Conservation (phyloP, 2,329 filamentous ascomycete genomes). For the Alternaria burnsii region DNA sequence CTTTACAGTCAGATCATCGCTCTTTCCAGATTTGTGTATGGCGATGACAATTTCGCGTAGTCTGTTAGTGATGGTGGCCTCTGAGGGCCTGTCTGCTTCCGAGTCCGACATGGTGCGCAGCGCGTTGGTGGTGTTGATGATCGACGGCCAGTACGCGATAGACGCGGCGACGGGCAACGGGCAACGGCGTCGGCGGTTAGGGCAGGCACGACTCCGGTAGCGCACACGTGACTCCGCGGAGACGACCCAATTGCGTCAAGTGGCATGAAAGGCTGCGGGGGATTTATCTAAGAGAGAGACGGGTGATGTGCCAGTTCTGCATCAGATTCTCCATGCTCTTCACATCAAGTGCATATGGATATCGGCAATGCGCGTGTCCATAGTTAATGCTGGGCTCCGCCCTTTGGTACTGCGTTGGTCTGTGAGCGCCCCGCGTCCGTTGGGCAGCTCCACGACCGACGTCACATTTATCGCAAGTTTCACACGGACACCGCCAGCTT, state of each 20-base stretch:
- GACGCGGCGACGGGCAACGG: conserved; percentile 4
- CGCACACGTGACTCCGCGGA: conserved; percentile 22
- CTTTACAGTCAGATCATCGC: conserved; percentile 66
- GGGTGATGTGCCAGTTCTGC: neutral
- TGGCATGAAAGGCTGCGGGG: neutral
- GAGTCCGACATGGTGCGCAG: conserved; percentile 44
- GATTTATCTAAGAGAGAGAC: neutral
- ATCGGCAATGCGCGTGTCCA: neutral
- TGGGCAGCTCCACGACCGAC: conserved; percentile 27
- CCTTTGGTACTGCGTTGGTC: conserved; percentile 5
- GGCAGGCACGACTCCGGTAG: conserved; percentile 24
- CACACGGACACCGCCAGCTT: conserved; percentile 13
- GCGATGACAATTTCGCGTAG: conserved; percentile 54
- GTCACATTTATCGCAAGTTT: conserved; percentile 32
- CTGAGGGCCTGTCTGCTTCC: conserved; percentile 42
- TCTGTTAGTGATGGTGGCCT: conserved; percentile 50
- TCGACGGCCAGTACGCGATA: conserved; percentile 14
- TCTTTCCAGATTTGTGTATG: conserved; percentile 52
- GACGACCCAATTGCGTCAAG: conserved; percentile 18
- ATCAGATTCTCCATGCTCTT: neutral
- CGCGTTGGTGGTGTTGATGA: conserved; percentile 17
- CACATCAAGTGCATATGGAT: neutral
- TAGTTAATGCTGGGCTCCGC: conserved; percentile 1
- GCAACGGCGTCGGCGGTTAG: conserved; percentile 13
- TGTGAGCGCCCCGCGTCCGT: conserved; percentile 15